Conservation (phyloP, 257 asterid genomes). For the Gardenia jasminoides region DNA sequence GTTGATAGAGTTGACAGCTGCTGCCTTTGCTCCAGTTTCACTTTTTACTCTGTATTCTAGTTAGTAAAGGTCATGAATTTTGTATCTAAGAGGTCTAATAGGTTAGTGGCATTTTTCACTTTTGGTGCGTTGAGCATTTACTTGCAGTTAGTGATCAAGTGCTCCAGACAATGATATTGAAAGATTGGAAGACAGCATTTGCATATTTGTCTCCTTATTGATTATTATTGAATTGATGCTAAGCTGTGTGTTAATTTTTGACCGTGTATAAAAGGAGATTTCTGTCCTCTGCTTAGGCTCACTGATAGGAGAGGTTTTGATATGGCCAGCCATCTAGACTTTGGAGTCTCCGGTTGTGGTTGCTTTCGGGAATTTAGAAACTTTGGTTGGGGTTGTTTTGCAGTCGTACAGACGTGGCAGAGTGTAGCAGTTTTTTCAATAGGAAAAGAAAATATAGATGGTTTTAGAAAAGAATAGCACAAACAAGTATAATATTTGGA, state of each 20-base stretch:
- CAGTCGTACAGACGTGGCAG: too few relatives aligned
- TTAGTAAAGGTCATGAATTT: neutral
- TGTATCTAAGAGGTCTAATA: neutral
- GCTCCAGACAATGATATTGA: neutral
- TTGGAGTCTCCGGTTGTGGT: neutral
- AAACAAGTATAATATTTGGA: too few relatives aligned
- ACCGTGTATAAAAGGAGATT: neutral
- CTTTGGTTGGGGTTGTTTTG: neutral
- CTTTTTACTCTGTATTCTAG: neutral
- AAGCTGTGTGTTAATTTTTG: neutral
- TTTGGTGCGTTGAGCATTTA: neutral
- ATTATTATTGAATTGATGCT: neutral
- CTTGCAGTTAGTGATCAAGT: conserved; percentile 10
- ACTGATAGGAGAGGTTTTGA: neutral
- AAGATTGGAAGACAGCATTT: neutral
- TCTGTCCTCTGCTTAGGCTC: neutral
- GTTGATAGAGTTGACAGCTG: conserved; percentile 10
- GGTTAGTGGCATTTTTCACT: neutral
- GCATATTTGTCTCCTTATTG: conserved; percentile 8
- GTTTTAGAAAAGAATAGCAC: neutral
- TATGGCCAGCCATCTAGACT: neutral
- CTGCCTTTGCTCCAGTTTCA: neutral
- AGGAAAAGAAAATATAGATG: neutral
- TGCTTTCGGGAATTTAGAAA: neutral
- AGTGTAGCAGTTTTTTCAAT: too few relatives aligned